Evolutionary conservation across 108 stramenopile species (phyloP), one percentile per base, ranked within the genome.

Genomic region (Mayamaea pseudoterrestris): DNA sequence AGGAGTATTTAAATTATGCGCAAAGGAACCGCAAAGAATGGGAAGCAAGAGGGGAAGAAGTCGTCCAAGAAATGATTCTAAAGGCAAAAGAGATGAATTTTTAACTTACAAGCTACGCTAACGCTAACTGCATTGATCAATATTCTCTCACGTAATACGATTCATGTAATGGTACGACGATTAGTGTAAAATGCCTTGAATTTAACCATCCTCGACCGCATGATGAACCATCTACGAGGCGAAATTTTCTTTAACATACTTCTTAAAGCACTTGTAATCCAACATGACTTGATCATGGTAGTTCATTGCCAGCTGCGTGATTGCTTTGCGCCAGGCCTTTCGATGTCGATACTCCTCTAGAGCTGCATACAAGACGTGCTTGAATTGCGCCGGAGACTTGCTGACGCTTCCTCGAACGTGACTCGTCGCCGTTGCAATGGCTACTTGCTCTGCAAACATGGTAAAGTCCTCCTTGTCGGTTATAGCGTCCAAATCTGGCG

Each of bases 351-450:
- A 42, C 13, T 53, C 53, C 18, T 58, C 65, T 23, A 80, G 35
- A 12, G 68, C 27, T 8, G 66, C 37, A 49, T 61, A 59, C 34
- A 80, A 64, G 5, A 73, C 74, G 27, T 73, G 70, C 54, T 80
- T 80, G 53, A 80, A 80, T 42, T 73, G 59, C 8, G 56, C 78
- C 1, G 78, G 78, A 16, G 60, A 37, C 31, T 76, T 80, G 16
- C 61, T 55, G 13, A 69, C 78, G 3, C 69, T 50, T 1, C 74
- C 78, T 58, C 78, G 59, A 0, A 66, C 65, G 42, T 80, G 78
- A 17, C 71, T 61, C 25, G 78, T 71, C 8, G 78, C 78, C 16
- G 73, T 79, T 9, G 53, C 56, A 1, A 48, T 36, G 25, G 73
- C 78, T 39, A 74, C 55, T 31, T 68, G 71, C 35, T 69, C 68